Base-by-base conservation (phyloP, 495 filamentous ascomycete genomes). In the Penicillium dipodomyicola region DNA sequence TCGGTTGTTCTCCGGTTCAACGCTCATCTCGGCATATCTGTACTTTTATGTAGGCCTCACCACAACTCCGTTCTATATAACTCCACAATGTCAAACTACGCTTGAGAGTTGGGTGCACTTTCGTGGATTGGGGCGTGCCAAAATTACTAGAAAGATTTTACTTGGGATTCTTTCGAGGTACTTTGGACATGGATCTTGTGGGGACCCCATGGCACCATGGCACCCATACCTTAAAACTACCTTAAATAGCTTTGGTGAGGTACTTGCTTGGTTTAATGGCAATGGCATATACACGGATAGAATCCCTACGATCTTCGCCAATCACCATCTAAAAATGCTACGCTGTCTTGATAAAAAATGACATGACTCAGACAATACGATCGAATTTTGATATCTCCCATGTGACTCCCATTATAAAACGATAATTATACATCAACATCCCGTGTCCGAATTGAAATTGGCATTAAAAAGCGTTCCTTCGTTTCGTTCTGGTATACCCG, bases 401-500 rank as follows among this genome's bases (percentile, higher is more conserved):
- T 10, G 1, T 39, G 22, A 54, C 52, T 54, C 42, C 42, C 43
- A 20, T 25, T 14, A 29, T 17, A 23, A 17, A 15, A 35, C 37
- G 54, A 44, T 58, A 62, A 32, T 54, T 25, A 55, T 55, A 62
- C 51, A 62, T 46, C 39, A 52, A 47, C 23, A 56, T 19, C 40
- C 52, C 37, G 44, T 35, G 29, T 22, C 49, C 32, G 29, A 49
- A 43, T 58, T 56, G 19, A 57, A 44, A 39, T 48, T 39, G 29
- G 30, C 54, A 59, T 60, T 27, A 54, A 42, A 44, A 49, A 48
- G 42, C 49, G 25, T 53, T 47, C 50, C 54, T 41, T 60, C 53
- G 59, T 65, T 56, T 20, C 50, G n/a, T 33, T 49, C 32, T 46
- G 5, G n/a, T 19, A 12, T 30, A 30, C 22, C 35, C 10, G 29